Evolutionary conservation across 768 basidiomycete genomes (phyloP).

Genomic region (Filobasidium wieringae): DNA sequence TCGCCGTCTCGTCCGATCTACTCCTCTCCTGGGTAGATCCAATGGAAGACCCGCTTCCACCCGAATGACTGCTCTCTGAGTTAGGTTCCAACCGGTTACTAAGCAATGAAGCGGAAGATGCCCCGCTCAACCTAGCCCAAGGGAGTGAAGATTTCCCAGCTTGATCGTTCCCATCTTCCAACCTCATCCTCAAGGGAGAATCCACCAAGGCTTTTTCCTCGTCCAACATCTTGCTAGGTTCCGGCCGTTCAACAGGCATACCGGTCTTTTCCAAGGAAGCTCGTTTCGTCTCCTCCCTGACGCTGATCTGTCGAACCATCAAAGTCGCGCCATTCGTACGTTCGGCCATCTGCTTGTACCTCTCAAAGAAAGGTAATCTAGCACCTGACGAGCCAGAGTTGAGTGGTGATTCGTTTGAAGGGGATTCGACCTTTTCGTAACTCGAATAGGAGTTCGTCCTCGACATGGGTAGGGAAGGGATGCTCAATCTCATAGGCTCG

Average conservation of each 20-base stretch:
- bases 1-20: constrained; percentile 3
- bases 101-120: constrained; percentile 1
- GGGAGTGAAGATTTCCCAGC: constrained; percentile 13
- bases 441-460: background rate
- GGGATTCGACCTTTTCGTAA: background rate
- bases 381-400: background rate
- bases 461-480: too few species aligned
- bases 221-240: background rate
- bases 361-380: constrained; percentile 25
- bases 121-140: constrained; percentile 8
- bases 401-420: background rate
- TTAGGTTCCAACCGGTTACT: constrained; percentile 1
- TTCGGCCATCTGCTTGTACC: constrained; percentile 22
- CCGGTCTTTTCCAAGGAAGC: background rate
- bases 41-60: constrained; percentile 3
- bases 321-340: constrained; percentile 2
- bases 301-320: constrained; percentile 19
- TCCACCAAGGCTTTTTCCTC: background rate
- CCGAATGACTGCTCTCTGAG: background rate
- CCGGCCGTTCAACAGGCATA: too few species aligned
- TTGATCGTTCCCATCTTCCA: constrained; percentile 16
- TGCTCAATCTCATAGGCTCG: too few species aligned
- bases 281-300: constrained; percentile 22
- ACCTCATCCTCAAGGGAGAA: constrained; percentile 2
- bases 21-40: constrained; percentile 3